Evolutionary conservation across 192 early-diverging fungal species (phyloP).

Genomic region (Martensiomyces pterosporus): DNA sequence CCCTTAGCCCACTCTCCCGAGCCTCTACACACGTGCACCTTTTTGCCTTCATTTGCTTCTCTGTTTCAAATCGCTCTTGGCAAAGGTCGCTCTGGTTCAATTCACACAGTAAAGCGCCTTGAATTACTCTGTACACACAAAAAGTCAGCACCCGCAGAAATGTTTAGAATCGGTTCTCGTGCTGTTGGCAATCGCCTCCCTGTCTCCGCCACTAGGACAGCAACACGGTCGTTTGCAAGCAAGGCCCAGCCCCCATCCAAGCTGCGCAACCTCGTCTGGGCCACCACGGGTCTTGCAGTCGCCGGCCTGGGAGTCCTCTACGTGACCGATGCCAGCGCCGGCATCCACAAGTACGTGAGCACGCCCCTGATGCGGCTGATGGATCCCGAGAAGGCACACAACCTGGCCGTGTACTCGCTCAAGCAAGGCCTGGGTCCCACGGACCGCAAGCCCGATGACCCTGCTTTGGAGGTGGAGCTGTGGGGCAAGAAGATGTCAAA

Average conservation of each 20-base stretch:
- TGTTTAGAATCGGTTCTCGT: constrained; percentile 27
- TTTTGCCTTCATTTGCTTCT: too few species aligned
- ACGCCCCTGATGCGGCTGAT: constrained; percentile 68
- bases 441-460: constrained; percentile 58
- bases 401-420: constrained; percentile 56
- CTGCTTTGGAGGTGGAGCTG: constrained; percentile 55
- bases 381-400: constrained; percentile 75
- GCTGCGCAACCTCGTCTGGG: constrained; percentile 24
- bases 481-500: constrained; percentile 71
- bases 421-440: constrained; percentile 60
- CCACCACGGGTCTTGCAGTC: constrained; percentile 32
- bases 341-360: constrained; percentile 58
- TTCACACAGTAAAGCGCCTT: too few species aligned
- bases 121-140: too few species aligned
- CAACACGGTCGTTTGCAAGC: constrained; percentile 25
- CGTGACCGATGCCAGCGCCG: constrained; percentile 69
- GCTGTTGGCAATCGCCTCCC: constrained; percentile 1
- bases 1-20: too few species aligned
- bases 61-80: too few species aligned
- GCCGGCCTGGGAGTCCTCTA: constrained; percentile 54
- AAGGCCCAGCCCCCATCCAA: constrained; percentile 24
- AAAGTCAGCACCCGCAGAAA: too few species aligned
- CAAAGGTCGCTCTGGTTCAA: too few species aligned
- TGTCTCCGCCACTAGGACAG: too few species aligned
- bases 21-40: too few species aligned